Base-by-base conservation (phyloP, 1,284 basidiomycete species). In the Ustilago shanxiensis region DNA sequence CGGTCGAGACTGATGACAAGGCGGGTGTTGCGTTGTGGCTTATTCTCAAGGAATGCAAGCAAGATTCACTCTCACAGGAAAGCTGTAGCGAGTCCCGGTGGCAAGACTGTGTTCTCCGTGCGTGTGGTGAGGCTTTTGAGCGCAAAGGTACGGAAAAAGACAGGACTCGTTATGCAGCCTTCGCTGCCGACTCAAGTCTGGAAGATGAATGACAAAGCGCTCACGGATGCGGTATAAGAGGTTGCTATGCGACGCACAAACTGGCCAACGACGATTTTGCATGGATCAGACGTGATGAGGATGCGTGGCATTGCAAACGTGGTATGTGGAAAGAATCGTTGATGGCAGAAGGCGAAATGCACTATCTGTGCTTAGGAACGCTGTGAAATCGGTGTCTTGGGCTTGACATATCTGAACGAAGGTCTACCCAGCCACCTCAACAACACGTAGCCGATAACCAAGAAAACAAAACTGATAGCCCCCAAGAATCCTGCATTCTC, bases 401-500 rank as follows among this genome's bases (percentile, higher is more conserved):
- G 63, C 62, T 69, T 56, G 9, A 74, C 66, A n/a, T 74, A 74
- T 5, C 72, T 22, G 37, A 74, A 74, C 14, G 54, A 49, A 2
- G 72, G 72, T 14, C 63, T 56, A 14, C 66, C 72, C n/a, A 68
- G 37, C 62, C 63, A 69, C 10, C 72, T 31, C 14, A 74, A 39
- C n/a, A 74, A 28, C 16, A 81, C 33, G 35, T 78, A 81, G 0
- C 75, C 79, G 9, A 72, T 39, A 8, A 41, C 9, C 18, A 68
- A 45, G 44, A 78, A 78, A 0, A 68, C 76, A 18, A 73, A 55
- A 13, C 61, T 54, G 35, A 81, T 80, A 0, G 78, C 75, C 3
- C 57, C 69, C 45, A 82, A 44, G 44, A 82, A 82, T 11, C 80
- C 80, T 0, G 67, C 64, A 35, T 73, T 73, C 60, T 79, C 77